These are phyloP conservation scores for Aureobasidium pullulans DNA, from an alignment of 2,329 filamentous ascomycete species.

Conservation along the genomic window DNA sequence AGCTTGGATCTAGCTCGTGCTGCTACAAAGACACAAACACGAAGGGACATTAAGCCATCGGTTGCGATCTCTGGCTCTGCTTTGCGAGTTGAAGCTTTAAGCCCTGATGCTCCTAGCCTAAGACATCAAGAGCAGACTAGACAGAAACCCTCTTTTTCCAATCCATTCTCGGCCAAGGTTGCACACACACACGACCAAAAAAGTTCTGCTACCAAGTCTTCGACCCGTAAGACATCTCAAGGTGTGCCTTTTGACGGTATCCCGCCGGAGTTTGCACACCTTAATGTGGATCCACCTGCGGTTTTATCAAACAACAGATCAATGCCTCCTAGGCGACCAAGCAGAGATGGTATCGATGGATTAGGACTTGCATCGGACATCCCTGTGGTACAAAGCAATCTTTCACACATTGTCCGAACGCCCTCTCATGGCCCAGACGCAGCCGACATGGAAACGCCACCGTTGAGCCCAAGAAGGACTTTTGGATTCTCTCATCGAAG, in stretches of 20 bases:
- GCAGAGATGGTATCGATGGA: conserved; percentile 38
- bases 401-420: conserved; percentile 43
- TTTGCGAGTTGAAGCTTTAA: neutral
- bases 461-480: conserved; percentile 29
- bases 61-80: neutral
- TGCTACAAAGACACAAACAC: neutral
- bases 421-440: conserved; percentile 40
- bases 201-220: neutral
- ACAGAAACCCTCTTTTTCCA: neutral
- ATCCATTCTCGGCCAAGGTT: neutral
- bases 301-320: conserved; percentile 35
- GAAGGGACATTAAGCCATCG: neutral
- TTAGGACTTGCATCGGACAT: conserved; percentile 41
- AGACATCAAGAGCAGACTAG: neutral
- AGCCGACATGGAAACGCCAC: conserved; percentile 20
- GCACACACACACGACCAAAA: neutral
- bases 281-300: conserved; percentile 54
- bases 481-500: conserved; percentile 28
- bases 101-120: neutral
- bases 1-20: conserved; percentile 6
- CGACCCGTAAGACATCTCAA: neutral
- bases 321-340: conserved; percentile 38
- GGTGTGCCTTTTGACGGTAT: neutral
- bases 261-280: conserved; percentile 39
- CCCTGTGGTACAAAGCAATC: conserved; percentile 51